Evolutionary conservation across 1,284 basidiomycete species (phyloP).

Genomic region (Mycosarcoma mackinlayi): DNA sequence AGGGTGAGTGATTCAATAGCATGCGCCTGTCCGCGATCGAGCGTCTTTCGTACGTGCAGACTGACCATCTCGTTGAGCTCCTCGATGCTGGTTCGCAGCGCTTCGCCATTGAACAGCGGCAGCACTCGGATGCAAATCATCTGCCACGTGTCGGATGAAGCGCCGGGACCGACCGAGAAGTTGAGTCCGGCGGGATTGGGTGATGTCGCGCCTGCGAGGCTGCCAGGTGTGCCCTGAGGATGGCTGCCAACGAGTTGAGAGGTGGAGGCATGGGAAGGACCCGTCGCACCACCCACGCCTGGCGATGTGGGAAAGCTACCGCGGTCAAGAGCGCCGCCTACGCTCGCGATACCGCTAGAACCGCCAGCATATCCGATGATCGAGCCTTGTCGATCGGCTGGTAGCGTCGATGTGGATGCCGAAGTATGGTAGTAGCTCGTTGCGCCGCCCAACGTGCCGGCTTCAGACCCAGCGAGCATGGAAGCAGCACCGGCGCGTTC

Average conservation of each 20-base stretch:
- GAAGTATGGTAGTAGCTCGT: conserved; percentile 17
- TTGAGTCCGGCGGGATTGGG: conserved; percentile 25
- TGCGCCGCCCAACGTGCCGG: conserved; percentile 2
- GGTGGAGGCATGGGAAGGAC: conserved; percentile 3
- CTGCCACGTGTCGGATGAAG: conserved; percentile 73
- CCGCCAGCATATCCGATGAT: not conserved
- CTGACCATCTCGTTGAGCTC: conserved; percentile 81
- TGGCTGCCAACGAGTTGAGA: conserved; percentile 20
- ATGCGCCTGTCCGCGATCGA: conserved; percentile 68
- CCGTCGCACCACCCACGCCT: conserved; percentile 13
- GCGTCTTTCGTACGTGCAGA: conserved; percentile 76
- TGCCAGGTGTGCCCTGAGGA: conserved; percentile 4
- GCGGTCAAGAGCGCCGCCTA: conserved; percentile 4
- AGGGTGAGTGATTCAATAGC: conserved; percentile 75
- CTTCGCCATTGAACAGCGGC: conserved; percentile 90
- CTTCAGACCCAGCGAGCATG: conserved; percentile 44
- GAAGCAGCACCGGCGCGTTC: conserved; percentile 44
- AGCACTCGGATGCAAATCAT: conserved; percentile 84
- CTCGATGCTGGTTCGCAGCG: conserved; percentile 87
- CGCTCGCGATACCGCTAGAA: conserved; percentile 1
- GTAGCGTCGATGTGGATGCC: conserved; percentile 9
- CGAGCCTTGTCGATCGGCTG: conserved; percentile 23
- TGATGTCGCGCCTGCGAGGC: conserved; percentile 12
- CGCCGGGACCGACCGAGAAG: conserved; percentile 27
- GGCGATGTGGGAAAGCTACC: conserved; percentile 16